These are phyloP conservation scores for Cystobasidiaceae sp. DNA, from an alignment of 1,284 basidiomycete genomes.

Conservation along the genomic window DNA sequence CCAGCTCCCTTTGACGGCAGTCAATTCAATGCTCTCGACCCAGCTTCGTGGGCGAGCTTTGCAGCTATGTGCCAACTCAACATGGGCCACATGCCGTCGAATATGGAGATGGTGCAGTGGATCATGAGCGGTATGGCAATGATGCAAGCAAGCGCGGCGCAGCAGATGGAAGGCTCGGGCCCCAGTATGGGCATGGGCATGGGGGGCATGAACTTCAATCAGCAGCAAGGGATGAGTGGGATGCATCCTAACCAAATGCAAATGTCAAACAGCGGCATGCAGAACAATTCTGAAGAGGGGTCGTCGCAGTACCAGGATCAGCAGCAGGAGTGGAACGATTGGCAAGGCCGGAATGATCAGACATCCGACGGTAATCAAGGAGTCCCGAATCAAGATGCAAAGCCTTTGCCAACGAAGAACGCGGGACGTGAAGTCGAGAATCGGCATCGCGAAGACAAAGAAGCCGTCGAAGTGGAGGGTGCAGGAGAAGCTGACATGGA, in stretches of 20 bases:
- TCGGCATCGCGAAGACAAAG: background rate
- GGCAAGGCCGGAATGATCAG: too few relatives aligned
- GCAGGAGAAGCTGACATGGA: conserved; percentile 29
- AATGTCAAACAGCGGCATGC: background rate
- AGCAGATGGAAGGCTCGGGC: background rate
- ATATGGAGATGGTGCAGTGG: conserved; percentile 29
- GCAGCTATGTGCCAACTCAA: conserved; percentile 14
- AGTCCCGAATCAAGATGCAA: too few relatives aligned
- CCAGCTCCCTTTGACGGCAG: conserved; percentile 3
- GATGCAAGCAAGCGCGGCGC: conserved; percentile 11
- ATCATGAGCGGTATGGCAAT: conserved; percentile 27
- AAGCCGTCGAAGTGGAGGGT: background rate
- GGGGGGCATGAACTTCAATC: too few relatives aligned
- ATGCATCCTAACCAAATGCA: background rate
- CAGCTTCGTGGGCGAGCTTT: conserved; percentile 28
- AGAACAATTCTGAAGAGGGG: background rate
- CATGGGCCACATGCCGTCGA: conserved; percentile 18
- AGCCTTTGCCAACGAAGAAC: too few relatives aligned
- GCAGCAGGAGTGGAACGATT: too few relatives aligned
- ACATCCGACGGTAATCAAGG: too few relatives aligned
- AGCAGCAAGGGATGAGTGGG: background rate
- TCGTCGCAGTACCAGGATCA: background rate
- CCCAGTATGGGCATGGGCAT: background rate
- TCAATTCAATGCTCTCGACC: conserved; percentile 4
- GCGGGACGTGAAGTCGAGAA: too few relatives aligned